phyloP scores from a whole-genome alignment of 495 filamentous ascomycete species.

The Aspergillus nidulans region DNA sequence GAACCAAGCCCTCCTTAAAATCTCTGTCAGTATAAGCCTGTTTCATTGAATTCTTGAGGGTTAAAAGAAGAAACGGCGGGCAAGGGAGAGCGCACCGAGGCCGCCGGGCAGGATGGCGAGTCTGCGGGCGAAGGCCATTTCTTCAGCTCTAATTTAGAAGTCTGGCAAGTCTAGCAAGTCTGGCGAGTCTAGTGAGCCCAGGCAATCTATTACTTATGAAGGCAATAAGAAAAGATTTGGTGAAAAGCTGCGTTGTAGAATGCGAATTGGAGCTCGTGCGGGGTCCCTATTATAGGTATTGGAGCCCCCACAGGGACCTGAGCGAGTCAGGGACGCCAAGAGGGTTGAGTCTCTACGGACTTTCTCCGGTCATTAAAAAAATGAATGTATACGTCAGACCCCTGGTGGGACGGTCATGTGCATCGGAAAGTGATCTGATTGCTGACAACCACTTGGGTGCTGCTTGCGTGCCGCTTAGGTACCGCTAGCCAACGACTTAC shows the following conservation, averaged over 20 bases:
- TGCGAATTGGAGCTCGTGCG: not conserved
- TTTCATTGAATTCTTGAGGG: not conserved
- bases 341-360: not conserved
- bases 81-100: conserved; percentile 23
- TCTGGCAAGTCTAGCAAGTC: not conserved
- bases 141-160: too few species aligned
- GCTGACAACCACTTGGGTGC: too few species aligned
- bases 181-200: too few species aligned
- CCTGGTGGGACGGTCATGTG: not conserved
- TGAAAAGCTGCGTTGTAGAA: not conserved
- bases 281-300: not conserved
- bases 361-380: not conserved
- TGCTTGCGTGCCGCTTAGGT: too few species aligned
- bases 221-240: not conserved
- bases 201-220: too few species aligned
- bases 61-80: not conserved
- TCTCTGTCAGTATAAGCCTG: not conserved
- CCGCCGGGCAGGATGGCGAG: conserved; percentile 39
- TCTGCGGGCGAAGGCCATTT: conserved; percentile 1
- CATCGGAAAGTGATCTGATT: not conserved
- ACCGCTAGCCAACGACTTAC: too few species aligned
- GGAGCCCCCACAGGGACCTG: too few species aligned
- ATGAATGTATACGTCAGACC: not conserved
- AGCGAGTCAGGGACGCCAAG: not conserved
- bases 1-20: conserved; percentile 34